phyloP scores from a whole-genome alignment of 2,329 filamentous ascomycete genomes.

The Byssochlamys sp. region DNA sequence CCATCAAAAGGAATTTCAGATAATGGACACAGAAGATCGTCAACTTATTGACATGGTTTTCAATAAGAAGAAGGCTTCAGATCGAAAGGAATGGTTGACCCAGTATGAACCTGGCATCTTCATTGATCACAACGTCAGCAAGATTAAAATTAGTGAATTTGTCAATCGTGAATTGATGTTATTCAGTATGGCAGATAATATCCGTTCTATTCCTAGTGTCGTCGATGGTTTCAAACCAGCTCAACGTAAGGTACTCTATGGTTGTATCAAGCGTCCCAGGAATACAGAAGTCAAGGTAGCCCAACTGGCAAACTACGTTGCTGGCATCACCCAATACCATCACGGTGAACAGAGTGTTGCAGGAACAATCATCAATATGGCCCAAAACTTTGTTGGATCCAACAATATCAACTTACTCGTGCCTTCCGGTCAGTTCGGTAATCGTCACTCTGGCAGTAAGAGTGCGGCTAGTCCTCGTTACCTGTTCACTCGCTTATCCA shows the following conservation, averaged over 20 bases:
- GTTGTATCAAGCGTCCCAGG: slow-evolving; percentile 84
- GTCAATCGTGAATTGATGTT: slow-evolving; percentile 96
- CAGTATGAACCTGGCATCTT: slow-evolving; percentile 88
- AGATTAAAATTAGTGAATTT: slow-evolving; percentile 82
- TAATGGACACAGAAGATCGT: slow-evolving; percentile 75
- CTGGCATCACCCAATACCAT: slow-evolving; percentile 83
- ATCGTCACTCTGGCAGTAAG: slow-evolving; percentile 79
- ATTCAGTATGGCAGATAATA: slow-evolving; percentile 97
- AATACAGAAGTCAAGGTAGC: slow-evolving; percentile 94
- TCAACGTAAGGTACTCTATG: slow-evolving; percentile 91
- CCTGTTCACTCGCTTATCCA: slow-evolving; percentile 87
- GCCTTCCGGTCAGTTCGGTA: slow-evolving; percentile 96
- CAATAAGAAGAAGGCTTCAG: slow-evolving; percentile 97
- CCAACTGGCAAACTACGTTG: slow-evolving; percentile 84
- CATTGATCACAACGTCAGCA: slow-evolving; percentile 71
- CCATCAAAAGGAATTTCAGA: slow-evolving; percentile 85
- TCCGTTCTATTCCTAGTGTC: slow-evolving; percentile 90
- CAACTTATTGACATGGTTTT: slow-evolving; percentile 87
- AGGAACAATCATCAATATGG: slow-evolving; percentile 85
- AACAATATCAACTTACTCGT: slow-evolving; percentile 96
- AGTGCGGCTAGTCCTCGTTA: slow-evolving; percentile 97
- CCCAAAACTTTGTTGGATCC: slow-evolving; percentile 89
- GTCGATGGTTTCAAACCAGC: slow-evolving; percentile 92
- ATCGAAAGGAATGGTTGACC: slow-evolving; percentile 92
- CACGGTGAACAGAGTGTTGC: slow-evolving; percentile 89